A percentile compares a stretch with the other conserved stretches of the same genome.
Conservation (phyloP, 2,329 filamentous ascomycete genomes). For the Fusarium austroafricanum region DNA sequence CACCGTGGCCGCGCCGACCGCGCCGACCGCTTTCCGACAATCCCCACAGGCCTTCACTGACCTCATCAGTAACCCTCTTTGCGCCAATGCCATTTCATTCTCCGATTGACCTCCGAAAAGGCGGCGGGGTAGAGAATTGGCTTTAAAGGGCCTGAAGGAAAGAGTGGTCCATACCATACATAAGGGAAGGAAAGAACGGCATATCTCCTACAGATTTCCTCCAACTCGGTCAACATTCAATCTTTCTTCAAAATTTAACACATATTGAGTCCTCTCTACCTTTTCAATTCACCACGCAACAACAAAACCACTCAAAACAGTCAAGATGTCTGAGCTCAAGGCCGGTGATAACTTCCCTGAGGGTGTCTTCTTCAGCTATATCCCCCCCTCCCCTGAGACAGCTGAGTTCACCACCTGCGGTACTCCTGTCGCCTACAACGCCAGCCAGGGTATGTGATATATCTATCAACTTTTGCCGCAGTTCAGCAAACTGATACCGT, state of each 20-base stretch:
- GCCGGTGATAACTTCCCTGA: conserved; percentile 86
- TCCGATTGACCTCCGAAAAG: conserved; percentile 43
- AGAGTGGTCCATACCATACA: conserved; percentile 18
- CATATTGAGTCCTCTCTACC: not conserved
- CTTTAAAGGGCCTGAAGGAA: conserved; percentile 20
- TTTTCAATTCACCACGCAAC: conserved; percentile 3
- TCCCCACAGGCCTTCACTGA: conserved; percentile 43
- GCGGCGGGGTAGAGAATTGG: conserved; percentile 4
- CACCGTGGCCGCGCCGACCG: conserved; percentile 36
- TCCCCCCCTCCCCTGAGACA: conserved; percentile 78
- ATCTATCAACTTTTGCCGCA: conserved; percentile 1
- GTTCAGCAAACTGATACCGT: conserved; percentile 10
- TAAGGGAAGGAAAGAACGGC: conserved; percentile 19
- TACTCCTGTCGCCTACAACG: conserved; percentile 80
- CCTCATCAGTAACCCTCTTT: conserved; percentile 43
- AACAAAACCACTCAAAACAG: too few species aligned
- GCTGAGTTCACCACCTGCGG: conserved; percentile 80
- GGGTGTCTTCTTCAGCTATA: conserved; percentile 84
- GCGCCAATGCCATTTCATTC: conserved; percentile 32
- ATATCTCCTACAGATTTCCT: conserved; percentile 31
- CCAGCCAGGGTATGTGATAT: conserved; percentile 71
- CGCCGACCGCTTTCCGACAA: conserved; percentile 35
- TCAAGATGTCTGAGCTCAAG: conserved; percentile 73
- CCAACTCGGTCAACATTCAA: not conserved
- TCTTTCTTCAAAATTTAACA: conserved; percentile 13